Percentiles rank a stretch among this genome's conserved stretches.
These are phyloP conservation scores for Talaromyces atroroseus DNA, from an alignment of 2,329 filamentous ascomycete genomes.

Conservation along the genomic window DNA sequence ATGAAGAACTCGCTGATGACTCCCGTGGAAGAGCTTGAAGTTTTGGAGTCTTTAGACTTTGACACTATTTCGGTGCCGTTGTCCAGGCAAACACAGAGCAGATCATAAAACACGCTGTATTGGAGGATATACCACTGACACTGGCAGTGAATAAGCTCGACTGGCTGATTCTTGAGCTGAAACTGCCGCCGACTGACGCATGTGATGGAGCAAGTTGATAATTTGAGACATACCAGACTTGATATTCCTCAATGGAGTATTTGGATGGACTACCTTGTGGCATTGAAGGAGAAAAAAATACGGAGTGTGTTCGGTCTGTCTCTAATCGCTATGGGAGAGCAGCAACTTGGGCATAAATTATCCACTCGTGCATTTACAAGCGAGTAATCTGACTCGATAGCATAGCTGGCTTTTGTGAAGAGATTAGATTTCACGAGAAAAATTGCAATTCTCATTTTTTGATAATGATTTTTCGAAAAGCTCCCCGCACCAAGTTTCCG, in stretches of 20 bases:
- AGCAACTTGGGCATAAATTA: no score
- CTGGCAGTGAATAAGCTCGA: constrained; percentile 98
- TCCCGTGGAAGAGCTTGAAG: constrained; percentile 83
- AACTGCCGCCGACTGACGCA: constrained; percentile 92
- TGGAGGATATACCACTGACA: constrained; percentile 83
- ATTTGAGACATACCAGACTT: no score
- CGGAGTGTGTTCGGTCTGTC: no score
- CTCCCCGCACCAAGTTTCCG: background rate
- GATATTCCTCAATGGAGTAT: no score
- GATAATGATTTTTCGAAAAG: background rate
- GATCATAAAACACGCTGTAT: constrained; percentile 89
- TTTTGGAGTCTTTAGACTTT: constrained; percentile 84
- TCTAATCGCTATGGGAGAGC: no score
- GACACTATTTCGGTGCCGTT: constrained; percentile 66
- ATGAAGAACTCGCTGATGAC: constrained; percentile 94
- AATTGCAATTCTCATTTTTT: background rate
- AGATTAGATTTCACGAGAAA: background rate
- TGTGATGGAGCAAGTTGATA: constrained; percentile 92
- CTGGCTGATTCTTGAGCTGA: constrained; percentile 85
- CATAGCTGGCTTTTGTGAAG: no score
- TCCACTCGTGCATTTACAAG: no score
- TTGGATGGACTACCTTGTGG: no score
- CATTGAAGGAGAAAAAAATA: no score
- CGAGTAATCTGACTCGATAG: no score
- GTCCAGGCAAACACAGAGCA: constrained; percentile 98